These are phyloP conservation scores for Metschnikowia amazonensis DNA, from an alignment of 805 yeast genomes.

Conservation along the genomic window DNA sequence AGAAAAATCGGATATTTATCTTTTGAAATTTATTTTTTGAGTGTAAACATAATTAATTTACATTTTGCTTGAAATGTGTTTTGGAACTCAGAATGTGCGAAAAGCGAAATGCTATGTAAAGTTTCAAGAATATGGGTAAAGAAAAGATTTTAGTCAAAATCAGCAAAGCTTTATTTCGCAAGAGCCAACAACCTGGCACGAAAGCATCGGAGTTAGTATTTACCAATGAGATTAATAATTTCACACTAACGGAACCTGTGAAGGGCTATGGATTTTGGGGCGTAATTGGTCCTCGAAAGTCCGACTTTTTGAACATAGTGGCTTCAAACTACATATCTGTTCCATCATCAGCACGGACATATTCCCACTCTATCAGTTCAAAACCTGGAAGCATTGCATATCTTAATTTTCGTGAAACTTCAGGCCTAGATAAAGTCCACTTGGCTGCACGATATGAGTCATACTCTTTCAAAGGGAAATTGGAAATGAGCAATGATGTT, in stretches of 20 bases:
- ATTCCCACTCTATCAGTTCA: constrained; percentile 40
- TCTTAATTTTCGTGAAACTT: constrained; percentile 32
- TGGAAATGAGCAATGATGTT: constrained; percentile 55
- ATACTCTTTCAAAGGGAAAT: constrained; percentile 63
- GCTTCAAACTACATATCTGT: constrained; percentile 51
- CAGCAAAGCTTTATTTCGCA: constrained; percentile 24
- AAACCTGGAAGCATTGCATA: constrained; percentile 31
- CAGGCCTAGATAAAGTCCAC: constrained; percentile 54
- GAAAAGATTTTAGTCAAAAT: constrained; percentile 19
- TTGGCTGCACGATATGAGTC: constrained; percentile 86
- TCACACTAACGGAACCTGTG: constrained; percentile 18
- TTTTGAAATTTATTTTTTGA: background rate
- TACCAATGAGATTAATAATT: constrained; percentile 23
- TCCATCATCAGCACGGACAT: constrained; percentile 52
- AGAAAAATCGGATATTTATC: background rate
- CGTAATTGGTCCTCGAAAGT: constrained; percentile 43
- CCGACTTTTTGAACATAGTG: constrained; percentile 51
- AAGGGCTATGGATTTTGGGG: constrained; percentile 27
- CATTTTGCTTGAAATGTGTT: background rate
- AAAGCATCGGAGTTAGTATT: constrained; percentile 17
- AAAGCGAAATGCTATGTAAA: background rate
- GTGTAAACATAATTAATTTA: background rate
- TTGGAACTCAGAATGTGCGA: background rate
- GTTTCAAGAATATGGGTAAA: background rate
- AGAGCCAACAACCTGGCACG: constrained; percentile 1